Percentiles rank a stretch among this genome's conserved stretches.
Evolutionary conservation across 169 alveolate species (phyloP).

Genomic region (Pseudocohnilembus persalinus): DNA sequence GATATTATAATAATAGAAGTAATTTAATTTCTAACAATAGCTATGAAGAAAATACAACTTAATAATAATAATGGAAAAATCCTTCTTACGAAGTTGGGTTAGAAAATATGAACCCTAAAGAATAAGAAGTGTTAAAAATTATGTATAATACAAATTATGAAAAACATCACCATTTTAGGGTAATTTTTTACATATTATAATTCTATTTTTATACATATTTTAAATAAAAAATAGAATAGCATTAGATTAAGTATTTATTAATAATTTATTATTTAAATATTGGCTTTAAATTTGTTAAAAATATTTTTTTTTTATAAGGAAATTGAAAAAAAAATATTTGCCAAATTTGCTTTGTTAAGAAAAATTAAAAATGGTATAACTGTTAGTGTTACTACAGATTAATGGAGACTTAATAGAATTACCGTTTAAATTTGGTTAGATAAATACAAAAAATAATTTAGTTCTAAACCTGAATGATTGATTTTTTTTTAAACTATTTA

Average conservation of each 20-base stretch:
- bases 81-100: background rate
- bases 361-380: background rate
- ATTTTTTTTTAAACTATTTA: no score
- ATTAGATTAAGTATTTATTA: no score
- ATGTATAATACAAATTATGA: background rate
- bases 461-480: background rate
- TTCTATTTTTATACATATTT: no score
- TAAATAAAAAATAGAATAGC: no score
- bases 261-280: no score
- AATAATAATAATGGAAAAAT: no score
- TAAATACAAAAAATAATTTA: no score
- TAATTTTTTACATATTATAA: no score
- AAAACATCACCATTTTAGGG: background rate
- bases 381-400: background rate
- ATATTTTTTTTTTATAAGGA: background rate
- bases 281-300: no score
- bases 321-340: background rate
- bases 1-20: background rate
- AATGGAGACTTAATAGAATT: background rate
- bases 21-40: no score
- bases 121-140: background rate
- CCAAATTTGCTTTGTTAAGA: background rate
- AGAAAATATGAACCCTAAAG: background rate
- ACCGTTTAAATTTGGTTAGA: background rate
- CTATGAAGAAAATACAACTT: background rate